Percentiles rank a stretch among this genome's conserved stretches.
These are phyloP conservation scores for Coniophora puteana DNA, from an alignment of 1,284 basidiomycete genomes.

Conservation along the genomic window DNA sequence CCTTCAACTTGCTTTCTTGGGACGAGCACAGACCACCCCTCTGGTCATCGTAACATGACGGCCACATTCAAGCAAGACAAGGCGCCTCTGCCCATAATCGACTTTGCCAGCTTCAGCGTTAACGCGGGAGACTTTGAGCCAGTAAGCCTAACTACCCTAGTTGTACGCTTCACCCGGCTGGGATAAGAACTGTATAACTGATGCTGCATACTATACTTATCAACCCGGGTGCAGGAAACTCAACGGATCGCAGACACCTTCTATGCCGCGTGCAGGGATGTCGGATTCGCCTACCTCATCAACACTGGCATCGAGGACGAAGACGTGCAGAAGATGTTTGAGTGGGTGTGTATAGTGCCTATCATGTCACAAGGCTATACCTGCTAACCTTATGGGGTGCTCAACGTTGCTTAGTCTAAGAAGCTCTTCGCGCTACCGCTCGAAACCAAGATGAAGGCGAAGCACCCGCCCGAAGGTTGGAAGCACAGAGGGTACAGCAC, in stretches of 20 bases:
- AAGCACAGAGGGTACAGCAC: conserved; percentile 22
- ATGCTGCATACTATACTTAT: neutral
- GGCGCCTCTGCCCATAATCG: no score
- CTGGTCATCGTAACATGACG: no score
- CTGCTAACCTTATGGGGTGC: neutral
- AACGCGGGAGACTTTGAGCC: conserved; percentile 7
- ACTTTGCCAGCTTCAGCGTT: conserved; percentile 11
- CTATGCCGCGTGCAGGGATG: conserved; percentile 13
- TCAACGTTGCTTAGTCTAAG: neutral
- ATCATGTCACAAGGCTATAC: conserved; percentile 8
- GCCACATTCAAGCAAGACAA: no score
- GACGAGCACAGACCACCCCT: no score
- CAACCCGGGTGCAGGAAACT: conserved; percentile 4
- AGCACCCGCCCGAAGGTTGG: conserved; percentile 31
- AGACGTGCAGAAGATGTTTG: conserved; percentile 30
- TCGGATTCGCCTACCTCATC: conserved; percentile 33
- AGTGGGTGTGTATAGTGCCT: conserved; percentile 17
- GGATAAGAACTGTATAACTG: neutral
- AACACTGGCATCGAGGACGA: conserved; percentile 31
- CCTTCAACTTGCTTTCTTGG: no score
- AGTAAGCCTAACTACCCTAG: conserved; percentile 3
- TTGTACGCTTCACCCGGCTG: neutral
- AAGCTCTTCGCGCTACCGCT: conserved; percentile 28
- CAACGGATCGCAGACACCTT: conserved; percentile 5
- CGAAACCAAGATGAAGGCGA: conserved; percentile 32